Evolutionary conservation across 2,329 filamentous ascomycete genomes (phyloP).

Genomic region (Decorospora gaudefroyi): DNA sequence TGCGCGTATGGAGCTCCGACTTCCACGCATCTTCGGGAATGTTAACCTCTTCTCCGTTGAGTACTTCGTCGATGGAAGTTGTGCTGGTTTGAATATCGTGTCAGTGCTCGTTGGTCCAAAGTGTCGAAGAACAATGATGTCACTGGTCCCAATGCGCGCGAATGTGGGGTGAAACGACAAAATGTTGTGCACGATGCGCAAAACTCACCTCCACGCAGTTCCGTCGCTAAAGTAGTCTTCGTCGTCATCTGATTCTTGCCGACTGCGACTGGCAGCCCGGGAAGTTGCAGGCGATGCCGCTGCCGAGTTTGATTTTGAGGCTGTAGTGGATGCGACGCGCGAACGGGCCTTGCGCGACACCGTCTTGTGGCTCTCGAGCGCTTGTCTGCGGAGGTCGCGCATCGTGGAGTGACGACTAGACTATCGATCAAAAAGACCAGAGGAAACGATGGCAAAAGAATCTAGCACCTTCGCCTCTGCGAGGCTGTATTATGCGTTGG

Average conservation of each 20-base stretch:
- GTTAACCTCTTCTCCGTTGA: constrained; percentile 56
- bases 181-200: constrained; percentile 4
- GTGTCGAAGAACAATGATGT: constrained; percentile 33
- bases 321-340: constrained; percentile 59
- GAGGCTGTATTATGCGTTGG: constrained; percentile 8
- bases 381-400: constrained; percentile 69
- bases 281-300: constrained; percentile 64
- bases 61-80: constrained; percentile 69
- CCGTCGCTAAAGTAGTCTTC: constrained; percentile 66
- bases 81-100: constrained; percentile 50
- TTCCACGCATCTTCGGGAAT: constrained; percentile 61
- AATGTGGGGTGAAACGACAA: constrained; percentile 16
- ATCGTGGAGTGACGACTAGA: constrained; percentile 55
- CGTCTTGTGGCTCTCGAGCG: constrained; percentile 73
- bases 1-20: constrained; percentile 64
- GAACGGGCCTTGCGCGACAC: constrained; percentile 69
- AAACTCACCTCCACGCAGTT: constrained; percentile 60
- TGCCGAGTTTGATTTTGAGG: constrained; percentile 63
- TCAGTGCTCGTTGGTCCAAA: constrained; percentile 29
- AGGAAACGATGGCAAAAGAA: no score
- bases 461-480: no score
- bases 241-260: constrained; percentile 67
- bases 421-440: no score
- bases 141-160: constrained; percentile 18
- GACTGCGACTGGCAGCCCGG: constrained; percentile 55